Base-by-base conservation (phyloP, 208 protist genomes). In the Acanthamoeba royreba region DNA sequence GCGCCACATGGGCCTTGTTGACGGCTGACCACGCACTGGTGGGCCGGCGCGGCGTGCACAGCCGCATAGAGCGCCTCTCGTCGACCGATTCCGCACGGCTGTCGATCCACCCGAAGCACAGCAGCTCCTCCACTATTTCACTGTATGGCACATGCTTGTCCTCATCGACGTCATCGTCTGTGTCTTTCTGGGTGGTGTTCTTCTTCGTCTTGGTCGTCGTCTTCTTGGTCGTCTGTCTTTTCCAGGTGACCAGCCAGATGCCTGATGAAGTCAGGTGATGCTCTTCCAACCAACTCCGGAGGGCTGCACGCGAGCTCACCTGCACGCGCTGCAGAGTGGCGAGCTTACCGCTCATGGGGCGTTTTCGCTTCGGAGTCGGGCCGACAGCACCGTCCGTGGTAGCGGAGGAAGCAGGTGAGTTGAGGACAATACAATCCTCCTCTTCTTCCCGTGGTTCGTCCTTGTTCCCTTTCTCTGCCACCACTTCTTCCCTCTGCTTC, bases 101-200 rank as follows among this genome's bases (percentile, higher is more conserved):
- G 74, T 85, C 74, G 11, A 85, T 11, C 74, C 74, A 85, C 7
- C 74, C 74, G 33, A 52, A 85, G 74, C 74, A 85, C 43, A 85
- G 74, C 15, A 53, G 43, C 28, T 85, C 74, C 38, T 85, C 74
- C 1, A 85, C 74, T 7, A 31, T 43, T 22, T 85, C 74, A 33
- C 22, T 35, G 74, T 85, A 85, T 35, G 74, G 43, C 38, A 85
- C 0, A 35, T 72, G 4, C 33, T 19, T 0, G 52, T 58, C 25
- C 1, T 13, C 25, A 25, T 58, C 52, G 0, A 0, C 1, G 0
- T 3, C 2, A 3, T 58, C 1, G 0, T 58, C 52, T 13, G 52
- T 0, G 19, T 58, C 52, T n/a, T n/a, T n/a, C n/a, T n/a, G n/a
- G n/a, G n/a, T n/a, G n/a, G n/a, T n/a, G n/a, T n/a, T n/a, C n/a